These are phyloP conservation scores for Scheffersomyces ergatensis DNA, from an alignment of 805 yeast genomes.

Conservation along the genomic window DNA sequence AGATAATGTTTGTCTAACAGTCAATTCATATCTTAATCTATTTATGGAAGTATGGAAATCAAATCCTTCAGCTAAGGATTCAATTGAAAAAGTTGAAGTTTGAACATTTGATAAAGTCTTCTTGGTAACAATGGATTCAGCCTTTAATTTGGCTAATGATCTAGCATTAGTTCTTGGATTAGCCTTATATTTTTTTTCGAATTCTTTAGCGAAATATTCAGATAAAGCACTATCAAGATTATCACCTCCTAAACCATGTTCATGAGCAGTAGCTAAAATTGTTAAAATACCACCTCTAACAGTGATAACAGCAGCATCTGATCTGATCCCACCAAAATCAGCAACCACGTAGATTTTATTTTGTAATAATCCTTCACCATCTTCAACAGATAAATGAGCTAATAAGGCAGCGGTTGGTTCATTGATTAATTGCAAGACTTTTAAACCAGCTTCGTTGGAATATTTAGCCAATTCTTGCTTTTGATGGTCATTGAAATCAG, in stretches of 20 bases:
- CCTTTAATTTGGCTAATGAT: slow-evolving; percentile 83
- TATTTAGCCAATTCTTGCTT: slow-evolving; percentile 59
- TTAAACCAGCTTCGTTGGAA: slow-evolving; percentile 69
- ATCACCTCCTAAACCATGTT: slow-evolving; percentile 83
- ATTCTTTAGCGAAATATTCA: slow-evolving; percentile 88
- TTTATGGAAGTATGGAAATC: slow-evolving; percentile 92
- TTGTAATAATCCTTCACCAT: slow-evolving; percentile 41
- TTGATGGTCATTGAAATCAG: slow-evolving; percentile 77
- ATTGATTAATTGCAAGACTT: slow-evolving; percentile 80
- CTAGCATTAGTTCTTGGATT: slow-evolving; percentile 81
- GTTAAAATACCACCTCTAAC: slow-evolving; percentile 94
- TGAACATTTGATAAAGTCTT: slow-evolving; percentile 90
- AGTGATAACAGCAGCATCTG: slow-evolving; percentile 92
- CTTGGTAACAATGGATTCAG: slow-evolving; percentile 80
- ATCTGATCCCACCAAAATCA: slow-evolving; percentile 92
- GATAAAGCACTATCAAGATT: slow-evolving; percentile 75
- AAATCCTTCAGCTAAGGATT: slow-evolving; percentile 88
- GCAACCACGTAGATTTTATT: slow-evolving; percentile 88
- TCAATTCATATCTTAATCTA: slow-evolving; percentile 89
- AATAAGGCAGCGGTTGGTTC: slow-evolving; percentile 92
- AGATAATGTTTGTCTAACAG: slow-evolving; percentile 73
- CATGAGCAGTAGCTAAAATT: slow-evolving; percentile 80
- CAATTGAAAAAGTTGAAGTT: slow-evolving; percentile 88
- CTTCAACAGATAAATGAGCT: slow-evolving; percentile 62
- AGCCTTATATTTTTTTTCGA: slow-evolving; percentile 79